These are phyloP conservation scores for Botrytis pseudocinerea DNA, from an alignment of 2,329 filamentous ascomycete genomes.

Conservation along the genomic window DNA sequence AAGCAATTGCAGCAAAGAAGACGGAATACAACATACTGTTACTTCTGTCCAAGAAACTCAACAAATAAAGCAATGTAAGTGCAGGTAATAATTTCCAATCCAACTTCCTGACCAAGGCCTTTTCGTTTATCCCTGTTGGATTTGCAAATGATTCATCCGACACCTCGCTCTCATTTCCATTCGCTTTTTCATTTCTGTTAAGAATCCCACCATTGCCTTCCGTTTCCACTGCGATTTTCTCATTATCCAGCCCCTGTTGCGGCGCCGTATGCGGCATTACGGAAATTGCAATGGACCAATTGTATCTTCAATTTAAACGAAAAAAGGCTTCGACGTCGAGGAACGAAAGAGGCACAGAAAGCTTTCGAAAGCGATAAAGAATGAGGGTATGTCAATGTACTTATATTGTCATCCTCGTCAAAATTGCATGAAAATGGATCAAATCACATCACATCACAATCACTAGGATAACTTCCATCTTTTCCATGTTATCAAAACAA, in stretches of 20 bases:
- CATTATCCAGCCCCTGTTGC: neutral
- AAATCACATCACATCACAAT: slow-evolving; percentile 1
- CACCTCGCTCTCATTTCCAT: slow-evolving; percentile 16
- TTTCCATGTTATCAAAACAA: neutral
- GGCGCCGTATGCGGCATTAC: neutral
- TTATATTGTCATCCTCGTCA: neutral
- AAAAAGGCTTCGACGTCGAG: neutral
- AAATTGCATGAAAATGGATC: slow-evolving; percentile 3
- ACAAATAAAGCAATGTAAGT: slow-evolving; percentile 55
- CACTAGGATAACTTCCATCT: neutral
- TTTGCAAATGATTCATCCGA: slow-evolving; percentile 31
- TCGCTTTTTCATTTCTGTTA: neutral
- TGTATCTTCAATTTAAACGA: neutral
- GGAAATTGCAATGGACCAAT: neutral
- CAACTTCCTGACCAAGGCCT: slow-evolving; percentile 57
- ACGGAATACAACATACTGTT: slow-evolving; percentile 49
- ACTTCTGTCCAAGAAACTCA: slow-evolving; percentile 58
- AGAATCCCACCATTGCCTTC: neutral
- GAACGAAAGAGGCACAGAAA: neutral
- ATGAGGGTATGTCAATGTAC: neutral
- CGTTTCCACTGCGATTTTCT: neutral
- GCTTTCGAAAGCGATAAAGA: neutral
- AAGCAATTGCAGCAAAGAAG: neutral
- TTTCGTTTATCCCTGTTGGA: slow-evolving; percentile 51
- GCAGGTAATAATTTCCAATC: slow-evolving; percentile 54